phyloP scores from a whole-genome alignment of 2,329 filamentous ascomycete genomes.

The Talaromyces atroroseus region DNA sequence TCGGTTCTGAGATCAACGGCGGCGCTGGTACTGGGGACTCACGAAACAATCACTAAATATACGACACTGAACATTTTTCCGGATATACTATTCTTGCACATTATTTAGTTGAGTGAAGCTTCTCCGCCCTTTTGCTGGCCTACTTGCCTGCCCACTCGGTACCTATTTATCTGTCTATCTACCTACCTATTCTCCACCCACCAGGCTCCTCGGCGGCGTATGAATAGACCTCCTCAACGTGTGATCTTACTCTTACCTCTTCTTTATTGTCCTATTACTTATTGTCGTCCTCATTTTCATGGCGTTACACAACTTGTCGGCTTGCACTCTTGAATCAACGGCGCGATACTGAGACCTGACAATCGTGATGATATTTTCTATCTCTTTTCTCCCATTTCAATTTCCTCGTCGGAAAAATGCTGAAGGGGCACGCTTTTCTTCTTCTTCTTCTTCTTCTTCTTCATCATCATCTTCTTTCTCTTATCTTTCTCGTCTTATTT shows the following conservation, averaged over 20 bases:
- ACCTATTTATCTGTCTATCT: neutral
- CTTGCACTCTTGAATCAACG: conserved; percentile 7
- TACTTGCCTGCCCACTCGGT: neutral
- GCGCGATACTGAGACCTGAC: conserved; percentile 8
- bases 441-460: neutral
- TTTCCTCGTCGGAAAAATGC: neutral
- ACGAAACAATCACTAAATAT: conserved; percentile 16
- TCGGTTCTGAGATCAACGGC: conserved; percentile 33
- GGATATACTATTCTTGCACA: conserved; percentile 14
- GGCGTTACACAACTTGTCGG: conserved; percentile 14
- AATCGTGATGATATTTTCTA: conserved; percentile 10
- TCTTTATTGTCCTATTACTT: conserved; percentile 14
- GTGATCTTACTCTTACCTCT: conserved; percentile 10
- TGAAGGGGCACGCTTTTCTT: neutral
- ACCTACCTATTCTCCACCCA: conserved; percentile 1
- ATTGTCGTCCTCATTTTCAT: conserved; percentile 12
- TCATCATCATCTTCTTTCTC: no score
- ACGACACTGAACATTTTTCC: conserved; percentile 9
- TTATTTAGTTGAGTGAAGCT: conserved; percentile 12
- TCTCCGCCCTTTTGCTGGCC: conserved; percentile 3
- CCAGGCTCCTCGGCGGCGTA: conserved; percentile 1
- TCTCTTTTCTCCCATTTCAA: neutral
- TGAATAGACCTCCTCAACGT: conserved; percentile 13
- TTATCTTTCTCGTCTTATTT: neutral
- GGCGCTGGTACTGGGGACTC: conserved; percentile 29